Evolutionary conservation across 768 basidiomycete species (phyloP), one percentile per base, ranked within the genome.

Genomic region (Naganishia vishniacii): DNA sequence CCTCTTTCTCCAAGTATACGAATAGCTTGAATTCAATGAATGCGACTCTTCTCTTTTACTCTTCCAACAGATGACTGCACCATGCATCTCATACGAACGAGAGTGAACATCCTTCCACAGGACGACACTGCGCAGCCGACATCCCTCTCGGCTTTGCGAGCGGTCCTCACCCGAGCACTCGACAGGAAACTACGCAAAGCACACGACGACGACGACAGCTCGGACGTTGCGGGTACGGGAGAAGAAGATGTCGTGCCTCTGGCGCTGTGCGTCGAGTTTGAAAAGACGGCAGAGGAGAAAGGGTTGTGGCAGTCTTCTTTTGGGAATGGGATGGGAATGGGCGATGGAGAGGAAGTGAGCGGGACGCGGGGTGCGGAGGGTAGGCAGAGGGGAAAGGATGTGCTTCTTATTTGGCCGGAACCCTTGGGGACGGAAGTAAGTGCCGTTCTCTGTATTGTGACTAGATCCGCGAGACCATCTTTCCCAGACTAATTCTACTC

Each of bases 191-290:
- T 51, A 13, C 1, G 20, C 16, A 20, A n/a, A 20, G 31, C 34
- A 37, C 34, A 37, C 34, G 15, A 37, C 34, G 34, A 37, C 31
- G 15, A 51, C 5, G 25, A 51, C 31, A 28, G 49, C 4, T 1
- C 13, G 11, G 31, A 20, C 49, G 20, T 20, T 3, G 2, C 16
- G 5, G 6, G 1, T 18, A n/a, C 49, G 11, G 18, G 31, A 16
- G 3, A 15, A 18, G 49, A 51, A 31, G 32, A 7, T 1, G 4
- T 18, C 0, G 8, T 31, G 34, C n/a, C 28, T 28, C 31, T 51
- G 28, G 53, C 53, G 9, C n/a, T 56, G 23, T 56, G 53, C 53
- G 23, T 56, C n/a, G 53, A 56, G 13, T 56, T 56, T 15, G 34
- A 56, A 40, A n/a, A 26, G 26, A 56, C 53, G 23, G 53, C 40